These are phyloP conservation scores for Scalesia atractyloides DNA, from an alignment of 129 eudicot species.

Conservation along the genomic window DNA sequence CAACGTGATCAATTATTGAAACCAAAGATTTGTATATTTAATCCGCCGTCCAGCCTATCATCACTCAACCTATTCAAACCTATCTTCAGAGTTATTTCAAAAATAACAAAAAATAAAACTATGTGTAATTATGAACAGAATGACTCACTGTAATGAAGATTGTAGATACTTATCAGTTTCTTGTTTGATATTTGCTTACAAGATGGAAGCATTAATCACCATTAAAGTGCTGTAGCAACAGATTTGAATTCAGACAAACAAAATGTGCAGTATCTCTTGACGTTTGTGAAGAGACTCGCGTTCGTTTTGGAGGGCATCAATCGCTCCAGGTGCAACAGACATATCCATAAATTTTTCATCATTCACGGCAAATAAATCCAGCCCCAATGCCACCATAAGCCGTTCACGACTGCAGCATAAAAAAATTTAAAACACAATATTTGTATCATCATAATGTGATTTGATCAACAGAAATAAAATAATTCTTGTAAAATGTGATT, in stretches of 20 bases:
- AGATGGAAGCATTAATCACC: slow-evolving; percentile 30
- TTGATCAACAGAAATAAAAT: no score
- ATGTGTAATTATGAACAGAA: slow-evolving; percentile 3
- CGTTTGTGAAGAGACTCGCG: slow-evolving; percentile 72
- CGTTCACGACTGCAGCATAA: slow-evolving; percentile 57
- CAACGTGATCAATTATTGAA: slow-evolving; percentile 22
- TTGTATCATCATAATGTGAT: neutral
- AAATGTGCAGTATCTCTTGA: slow-evolving; percentile 72
- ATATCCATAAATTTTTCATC: slow-evolving; percentile 86
- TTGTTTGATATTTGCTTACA: slow-evolving; percentile 2
- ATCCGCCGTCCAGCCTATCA: slow-evolving; percentile 9
- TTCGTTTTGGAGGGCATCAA: slow-evolving; percentile 63
- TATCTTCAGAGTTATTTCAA: neutral
- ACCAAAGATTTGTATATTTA: slow-evolving; percentile 7
- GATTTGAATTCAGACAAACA: slow-evolving; percentile 82
- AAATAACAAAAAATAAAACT: neutral
- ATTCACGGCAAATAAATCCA: slow-evolving; percentile 81
- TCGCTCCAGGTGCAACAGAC: slow-evolving; percentile 88
- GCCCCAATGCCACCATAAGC: slow-evolving; percentile 72
- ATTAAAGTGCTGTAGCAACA: slow-evolving; percentile 68
- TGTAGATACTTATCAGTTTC: neutral
- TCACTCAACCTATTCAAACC: slow-evolving; percentile 1
- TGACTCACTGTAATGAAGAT: slow-evolving; percentile 3
- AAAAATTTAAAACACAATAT: neutral
- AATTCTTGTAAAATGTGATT: no score